These are phyloP conservation scores for Aspergillus bombycis DNA, from an alignment of 2,329 filamentous ascomycete genomes.

Conservation along the genomic window DNA sequence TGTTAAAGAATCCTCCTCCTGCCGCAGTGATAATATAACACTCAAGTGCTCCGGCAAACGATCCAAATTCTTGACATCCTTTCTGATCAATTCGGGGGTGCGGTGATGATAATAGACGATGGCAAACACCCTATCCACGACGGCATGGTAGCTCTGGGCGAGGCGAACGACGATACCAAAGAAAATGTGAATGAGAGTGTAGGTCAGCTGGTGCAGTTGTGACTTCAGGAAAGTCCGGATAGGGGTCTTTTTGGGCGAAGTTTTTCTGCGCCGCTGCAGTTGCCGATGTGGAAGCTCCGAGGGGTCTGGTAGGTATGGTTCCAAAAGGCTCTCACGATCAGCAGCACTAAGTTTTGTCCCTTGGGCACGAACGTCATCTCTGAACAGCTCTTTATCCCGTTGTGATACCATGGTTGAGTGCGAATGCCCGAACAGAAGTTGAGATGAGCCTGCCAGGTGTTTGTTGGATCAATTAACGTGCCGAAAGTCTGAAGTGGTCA, in stretches of 20 bases:
- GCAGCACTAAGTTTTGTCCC: conserved; percentile 46
- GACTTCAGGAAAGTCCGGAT: conserved; percentile 49
- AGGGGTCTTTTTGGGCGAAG: conserved; percentile 37
- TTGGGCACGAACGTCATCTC: conserved; percentile 43
- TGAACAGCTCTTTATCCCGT: conserved; percentile 39
- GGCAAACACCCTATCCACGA: conserved; percentile 76
- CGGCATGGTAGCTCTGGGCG: conserved; percentile 76
- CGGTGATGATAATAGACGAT: conserved; percentile 94
- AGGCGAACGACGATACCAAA: conserved; percentile 88
- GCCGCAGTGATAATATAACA: conserved; percentile 75
- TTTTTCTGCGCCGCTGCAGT: conserved; percentile 29
- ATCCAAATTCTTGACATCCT: conserved; percentile 75
- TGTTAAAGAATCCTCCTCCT: conserved; percentile 74
- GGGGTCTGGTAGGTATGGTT: conserved; percentile 57
- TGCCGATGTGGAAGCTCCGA: conserved; percentile 29
- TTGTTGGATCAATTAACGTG: not conserved
- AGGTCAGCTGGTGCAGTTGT: conserved; percentile 48
- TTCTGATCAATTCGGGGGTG: conserved; percentile 87
- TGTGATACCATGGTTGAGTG: conserved; percentile 35
- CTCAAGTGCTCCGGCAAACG: conserved; percentile 84
- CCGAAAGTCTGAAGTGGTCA: not conserved
- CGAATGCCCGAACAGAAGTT: not conserved
- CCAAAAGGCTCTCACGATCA: conserved; percentile 56
- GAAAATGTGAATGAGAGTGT: conserved; percentile 64
- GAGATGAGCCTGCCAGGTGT: not conserved